A percentile compares a stretch with the other conserved stretches of the same genome.
Evolutionary conservation across 78 protist species (phyloP).

Genomic region (Blattamonas nauphoetae): DNA sequence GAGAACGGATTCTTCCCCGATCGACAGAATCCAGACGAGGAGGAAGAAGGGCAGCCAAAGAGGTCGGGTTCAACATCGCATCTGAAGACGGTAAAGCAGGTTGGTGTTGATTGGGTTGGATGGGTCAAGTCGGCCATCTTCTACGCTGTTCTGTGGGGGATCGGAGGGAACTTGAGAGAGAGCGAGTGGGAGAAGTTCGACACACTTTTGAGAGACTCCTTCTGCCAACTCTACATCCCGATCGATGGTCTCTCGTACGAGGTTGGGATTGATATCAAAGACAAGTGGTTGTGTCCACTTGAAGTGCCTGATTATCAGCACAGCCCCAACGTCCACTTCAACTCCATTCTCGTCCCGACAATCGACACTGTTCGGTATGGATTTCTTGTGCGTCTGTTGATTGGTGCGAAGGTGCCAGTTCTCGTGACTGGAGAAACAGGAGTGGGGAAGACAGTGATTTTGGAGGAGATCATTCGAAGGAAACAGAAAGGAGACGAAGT

Average conservation of each 20-base stretch:
- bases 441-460: conserved; percentile 24
- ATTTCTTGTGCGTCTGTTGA: not conserved
- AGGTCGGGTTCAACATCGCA: not conserved
- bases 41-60: not conserved
- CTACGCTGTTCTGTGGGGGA: conserved; percentile 46
- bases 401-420: not conserved
- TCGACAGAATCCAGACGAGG: too few species aligned
- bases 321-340: not conserved
- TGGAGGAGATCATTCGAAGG: not conserved
- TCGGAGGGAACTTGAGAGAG: conserved; percentile 47
- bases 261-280: not conserved
- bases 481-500: not conserved
- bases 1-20: conserved; percentile 34
- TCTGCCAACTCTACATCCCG: conserved; percentile 1
- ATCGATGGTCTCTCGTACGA: not conserved
- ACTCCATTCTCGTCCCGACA: conserved; percentile 38
- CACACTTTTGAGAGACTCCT: not conserved
- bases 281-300: not conserved
- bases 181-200: conserved; percentile 26
- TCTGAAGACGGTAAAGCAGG: not conserved
- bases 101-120: not conserved
- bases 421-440: conserved; percentile 34
- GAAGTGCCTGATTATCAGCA: not conserved
- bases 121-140: conserved; percentile 14
- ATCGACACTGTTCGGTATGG: conserved; percentile 17